phyloP scores from a whole-genome alignment of 2,329 filamentous ascomycete species.

The Colletotrichum liaoningense region DNA sequence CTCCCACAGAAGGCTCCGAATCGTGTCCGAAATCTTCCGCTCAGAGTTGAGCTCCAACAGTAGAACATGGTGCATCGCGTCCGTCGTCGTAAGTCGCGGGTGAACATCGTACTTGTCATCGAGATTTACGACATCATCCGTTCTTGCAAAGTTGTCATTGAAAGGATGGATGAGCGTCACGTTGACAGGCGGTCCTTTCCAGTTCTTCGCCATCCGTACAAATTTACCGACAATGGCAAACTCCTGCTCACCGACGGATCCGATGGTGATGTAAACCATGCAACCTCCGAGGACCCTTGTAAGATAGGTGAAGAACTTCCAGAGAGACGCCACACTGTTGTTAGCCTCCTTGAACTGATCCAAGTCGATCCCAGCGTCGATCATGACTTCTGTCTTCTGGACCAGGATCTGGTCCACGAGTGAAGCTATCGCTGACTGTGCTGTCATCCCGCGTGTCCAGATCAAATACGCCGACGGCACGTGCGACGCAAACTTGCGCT shows the following conservation, averaged over 20 bases:
- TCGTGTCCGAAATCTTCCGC: constrained; percentile 38
- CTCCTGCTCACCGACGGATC: constrained; percentile 42
- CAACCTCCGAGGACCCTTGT: constrained; percentile 37
- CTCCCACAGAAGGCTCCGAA: constrained; percentile 42
- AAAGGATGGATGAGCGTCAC: constrained; percentile 43
- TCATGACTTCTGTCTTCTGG: constrained; percentile 40
- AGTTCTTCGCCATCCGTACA: constrained; percentile 37
- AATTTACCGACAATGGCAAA: constrained; percentile 42
- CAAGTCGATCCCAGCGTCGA: constrained; percentile 36
- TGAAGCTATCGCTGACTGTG: constrained; percentile 41
- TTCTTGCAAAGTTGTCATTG: constrained; percentile 38
- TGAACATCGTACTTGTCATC: constrained; percentile 45
- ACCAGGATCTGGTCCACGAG: constrained; percentile 42
- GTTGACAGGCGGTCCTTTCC: constrained; percentile 41
- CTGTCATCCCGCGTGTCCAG: constrained; percentile 44
- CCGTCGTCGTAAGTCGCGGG: constrained; percentile 42
- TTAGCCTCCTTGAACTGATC: constrained; percentile 38
- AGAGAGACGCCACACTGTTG: constrained; percentile 36
- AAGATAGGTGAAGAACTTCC: constrained; percentile 39
- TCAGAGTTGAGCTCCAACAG: constrained; percentile 39
- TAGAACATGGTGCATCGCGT: constrained; percentile 43
- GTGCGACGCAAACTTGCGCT: constrained; percentile 36
- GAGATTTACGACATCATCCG: constrained; percentile 39
- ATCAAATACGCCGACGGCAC: constrained; percentile 40
- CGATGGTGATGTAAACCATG: constrained; percentile 42